Base-by-base conservation (phyloP, 83 land plant genomes). In the Picea abies region DNA sequence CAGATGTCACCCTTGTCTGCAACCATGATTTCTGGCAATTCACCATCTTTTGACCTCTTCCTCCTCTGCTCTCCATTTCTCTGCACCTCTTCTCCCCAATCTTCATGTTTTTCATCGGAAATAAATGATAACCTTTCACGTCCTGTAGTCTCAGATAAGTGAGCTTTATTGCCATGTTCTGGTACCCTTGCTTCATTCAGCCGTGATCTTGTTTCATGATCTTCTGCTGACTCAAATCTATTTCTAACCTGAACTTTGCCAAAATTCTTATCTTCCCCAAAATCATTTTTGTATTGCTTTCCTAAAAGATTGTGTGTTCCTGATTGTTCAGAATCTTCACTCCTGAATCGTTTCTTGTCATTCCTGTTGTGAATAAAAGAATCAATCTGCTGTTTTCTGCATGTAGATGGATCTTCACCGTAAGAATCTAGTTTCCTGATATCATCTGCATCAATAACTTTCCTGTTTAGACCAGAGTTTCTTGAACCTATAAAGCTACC, bases 341-440 rank as follows among this genome's bases (percentile, higher is more conserved):
- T 49, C 23, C 60, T 47, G 23, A 10, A 49, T 76, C 35, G 23
- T 25, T 75, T 75, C 23, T 75, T 25, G 14, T 49, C 60, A 75
- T 8, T 2, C 52, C 26, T 75, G 58, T 16, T 41, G 6, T 75
- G 78, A 22, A 44, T 22, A 75, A 75, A 75, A 75, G 60, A 75
- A 76, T 76, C 25, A n/a, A 0, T 76, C 56, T 76, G 44, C 32
- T 52, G 29, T 76, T 23, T 23, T 49, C 56, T 76, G 26, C 15
- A 76, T 76, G 29, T 49, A 76, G 78, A 49, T 52, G 29, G 60
- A 76, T 76, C 78, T 49, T 49, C n/a, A 52, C 14, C 10, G 15
- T 76, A 76, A 76, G 60, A 76, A 76, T 47, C 78, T 76, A 32
- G 26, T 76, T 76, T 76, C 32, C 12, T 25, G 26, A 5, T 76